Evolutionary conservation across 305 asterid species (phyloP).

Genomic region (Rubia peregrina): DNA sequence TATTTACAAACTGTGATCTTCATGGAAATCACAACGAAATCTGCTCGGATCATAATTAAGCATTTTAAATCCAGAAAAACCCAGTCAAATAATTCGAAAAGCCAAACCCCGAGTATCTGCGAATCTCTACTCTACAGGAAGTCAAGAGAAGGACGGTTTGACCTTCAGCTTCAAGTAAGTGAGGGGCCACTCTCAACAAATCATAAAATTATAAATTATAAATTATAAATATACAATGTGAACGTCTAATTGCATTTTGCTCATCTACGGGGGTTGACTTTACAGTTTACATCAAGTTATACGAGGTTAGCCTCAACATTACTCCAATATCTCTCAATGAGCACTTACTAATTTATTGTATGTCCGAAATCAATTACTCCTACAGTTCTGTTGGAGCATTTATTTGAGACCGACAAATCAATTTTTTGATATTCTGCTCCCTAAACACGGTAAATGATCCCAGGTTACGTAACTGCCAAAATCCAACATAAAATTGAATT

Average conservation of each 20-base stretch:
- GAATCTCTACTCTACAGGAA: neutral
- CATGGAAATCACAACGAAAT: neutral
- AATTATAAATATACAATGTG: neutral
- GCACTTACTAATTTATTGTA: neutral
- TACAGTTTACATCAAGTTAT: neutral
- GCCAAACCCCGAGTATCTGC: conserved; percentile 1
- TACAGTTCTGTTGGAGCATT: neutral
- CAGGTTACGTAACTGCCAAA: neutral
- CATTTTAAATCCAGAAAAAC: neutral
- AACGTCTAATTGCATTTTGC: neutral
- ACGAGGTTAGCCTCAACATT: neutral
- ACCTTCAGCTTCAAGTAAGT: neutral
- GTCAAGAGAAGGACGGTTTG: neutral
- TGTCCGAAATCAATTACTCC: neutral
- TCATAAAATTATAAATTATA: neutral
- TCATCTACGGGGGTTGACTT: neutral
- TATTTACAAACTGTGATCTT: neutral
- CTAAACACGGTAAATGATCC: neutral
- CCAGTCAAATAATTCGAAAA: conserved; percentile 3
- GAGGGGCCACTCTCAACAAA: neutral
- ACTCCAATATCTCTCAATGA: neutral
- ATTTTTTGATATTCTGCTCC: neutral
- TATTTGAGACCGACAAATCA: neutral
- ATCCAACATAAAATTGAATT: neutral
- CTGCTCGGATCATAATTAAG: neutral